Conservation (phyloP, 768 basidiomycete species). For the Auriscalpium orientale region DNA sequence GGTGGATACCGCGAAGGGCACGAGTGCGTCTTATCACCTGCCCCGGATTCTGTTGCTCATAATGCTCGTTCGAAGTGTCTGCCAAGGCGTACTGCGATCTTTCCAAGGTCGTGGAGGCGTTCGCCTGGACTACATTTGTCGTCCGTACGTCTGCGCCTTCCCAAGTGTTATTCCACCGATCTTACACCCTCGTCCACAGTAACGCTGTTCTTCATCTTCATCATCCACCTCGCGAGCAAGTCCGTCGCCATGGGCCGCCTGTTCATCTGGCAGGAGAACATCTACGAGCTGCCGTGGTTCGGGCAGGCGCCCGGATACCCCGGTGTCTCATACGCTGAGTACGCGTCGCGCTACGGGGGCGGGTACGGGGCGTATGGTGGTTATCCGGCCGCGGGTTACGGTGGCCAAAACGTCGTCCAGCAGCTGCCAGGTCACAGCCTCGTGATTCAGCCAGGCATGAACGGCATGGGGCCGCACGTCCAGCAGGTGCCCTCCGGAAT, state of each 20-base stretch:
- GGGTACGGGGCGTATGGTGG: background rate
- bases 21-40: slow-evolving; percentile 1
- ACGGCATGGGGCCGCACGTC: slow-evolving; percentile 3
- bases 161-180: background rate
- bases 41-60: background rate
- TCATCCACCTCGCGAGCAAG: slow-evolving; percentile 6
- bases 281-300: slow-evolving; percentile 14
- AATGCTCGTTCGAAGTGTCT: slow-evolving; percentile 4
- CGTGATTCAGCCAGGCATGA: slow-evolving; percentile 9
- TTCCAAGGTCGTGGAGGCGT: slow-evolving; percentile 14
- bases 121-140: slow-evolving; percentile 12
- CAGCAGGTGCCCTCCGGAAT: background rate
- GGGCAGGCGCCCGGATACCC: slow-evolving; percentile 14
- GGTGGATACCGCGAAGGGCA: slow-evolving; percentile 10
- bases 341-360: slow-evolving; percentile 4
- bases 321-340: slow-evolving; percentile 1
- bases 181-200: slow-evolving; percentile 1
- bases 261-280: slow-evolving; percentile 13
- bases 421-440: slow-evolving; percentile 9
- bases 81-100: slow-evolving; percentile 15
- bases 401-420: slow-evolving; percentile 2
- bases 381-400: slow-evolving; percentile 2
- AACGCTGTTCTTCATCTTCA: slow-evolving; percentile 11
- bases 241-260: slow-evolving; percentile 10
- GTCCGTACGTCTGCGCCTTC: background rate